Conservation (phyloP, 2,329 filamentous ascomycete genomes). For the Teratosphaeria viscida region DNA sequence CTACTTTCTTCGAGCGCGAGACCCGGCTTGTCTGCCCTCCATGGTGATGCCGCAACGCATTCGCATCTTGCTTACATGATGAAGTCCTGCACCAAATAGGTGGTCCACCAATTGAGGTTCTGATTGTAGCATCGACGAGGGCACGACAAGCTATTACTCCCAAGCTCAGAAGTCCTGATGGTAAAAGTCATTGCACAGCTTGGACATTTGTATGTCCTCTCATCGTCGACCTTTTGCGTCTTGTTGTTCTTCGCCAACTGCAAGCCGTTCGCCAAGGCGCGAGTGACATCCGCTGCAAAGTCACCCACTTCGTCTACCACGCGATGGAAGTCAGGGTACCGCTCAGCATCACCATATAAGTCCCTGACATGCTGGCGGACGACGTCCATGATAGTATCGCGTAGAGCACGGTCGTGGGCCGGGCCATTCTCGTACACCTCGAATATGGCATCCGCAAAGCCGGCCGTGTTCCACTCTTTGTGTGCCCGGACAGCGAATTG, state of each 20-base stretch:
- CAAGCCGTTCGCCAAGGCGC: conserved; percentile 1
- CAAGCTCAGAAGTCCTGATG: not conserved
- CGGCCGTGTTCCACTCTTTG: not conserved
- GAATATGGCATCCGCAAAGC: conserved; percentile 2
- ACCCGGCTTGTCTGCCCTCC: no score
- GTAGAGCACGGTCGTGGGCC: not conserved
- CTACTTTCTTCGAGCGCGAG: no score
- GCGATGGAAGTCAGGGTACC: not conserved
- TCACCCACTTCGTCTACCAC: not conserved
- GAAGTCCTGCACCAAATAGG: not conserved
- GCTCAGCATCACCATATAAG: not conserved
- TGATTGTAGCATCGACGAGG: not conserved
- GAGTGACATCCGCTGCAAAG: not conserved
- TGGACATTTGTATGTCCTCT: not conserved
- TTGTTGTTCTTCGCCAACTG: conserved; percentile 1
- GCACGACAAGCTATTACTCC: not conserved
- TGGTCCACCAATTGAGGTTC: not conserved
- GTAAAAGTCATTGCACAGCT: not conserved
- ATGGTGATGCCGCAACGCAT: not conserved
- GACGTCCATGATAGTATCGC: not conserved
- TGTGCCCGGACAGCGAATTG: conserved; percentile 15
- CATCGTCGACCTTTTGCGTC: conserved; percentile 1
- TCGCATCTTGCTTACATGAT: not conserved
- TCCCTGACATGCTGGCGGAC: not conserved
- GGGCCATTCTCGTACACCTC: conserved; percentile 2